Percentiles rank a stretch among this genome's conserved stretches.
Conservation (phyloP, 345 rosid species). For the Aethionema arabicum region DNA sequence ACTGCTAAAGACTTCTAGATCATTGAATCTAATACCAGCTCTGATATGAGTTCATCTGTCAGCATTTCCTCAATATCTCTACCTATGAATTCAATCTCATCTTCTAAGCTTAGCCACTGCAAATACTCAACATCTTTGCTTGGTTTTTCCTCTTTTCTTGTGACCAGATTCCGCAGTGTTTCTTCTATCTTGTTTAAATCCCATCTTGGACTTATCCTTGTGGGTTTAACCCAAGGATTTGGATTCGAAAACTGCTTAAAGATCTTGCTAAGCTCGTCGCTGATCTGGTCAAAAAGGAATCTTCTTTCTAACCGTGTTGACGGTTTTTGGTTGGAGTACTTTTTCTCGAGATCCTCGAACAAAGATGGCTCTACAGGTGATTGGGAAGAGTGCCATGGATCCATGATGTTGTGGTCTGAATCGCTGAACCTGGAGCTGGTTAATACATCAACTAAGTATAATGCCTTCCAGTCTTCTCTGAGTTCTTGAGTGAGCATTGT, state of each 20-base stretch:
- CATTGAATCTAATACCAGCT: conserved; percentile 41
- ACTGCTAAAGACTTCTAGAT: conserved; percentile 25
- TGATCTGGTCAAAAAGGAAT: conserved; percentile 67
- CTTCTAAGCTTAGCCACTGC: conserved; percentile 60
- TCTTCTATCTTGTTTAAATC: conserved; percentile 45
- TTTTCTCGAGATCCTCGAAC: conserved; percentile 78
- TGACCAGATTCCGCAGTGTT: conserved; percentile 42
- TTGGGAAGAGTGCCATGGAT: conserved; percentile 53
- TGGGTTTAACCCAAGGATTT: conserved; percentile 59
- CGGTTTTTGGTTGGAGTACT: conserved; percentile 39
- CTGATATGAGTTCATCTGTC: conserved; percentile 64
- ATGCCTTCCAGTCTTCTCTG: conserved; percentile 47
- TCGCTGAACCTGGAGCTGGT: conserved; percentile 48
- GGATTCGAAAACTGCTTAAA: conserved; percentile 46
- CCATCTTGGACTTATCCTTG: conserved; percentile 39
- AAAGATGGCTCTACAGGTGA: conserved; percentile 56
- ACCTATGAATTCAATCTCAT: conserved; percentile 58
- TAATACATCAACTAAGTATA: conserved; percentile 55
- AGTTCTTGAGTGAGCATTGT: conserved; percentile 27
- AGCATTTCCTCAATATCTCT: conserved; percentile 64
- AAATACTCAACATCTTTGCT: conserved; percentile 42
- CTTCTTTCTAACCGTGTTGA: conserved; percentile 62
- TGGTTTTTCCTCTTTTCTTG: conserved; percentile 40
- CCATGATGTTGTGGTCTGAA: conserved; percentile 45
- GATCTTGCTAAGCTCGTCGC: conserved; percentile 50